phyloP scores from a whole-genome alignment of 1,284 basidiomycete genomes.

The Ganoderma multipileum region DNA sequence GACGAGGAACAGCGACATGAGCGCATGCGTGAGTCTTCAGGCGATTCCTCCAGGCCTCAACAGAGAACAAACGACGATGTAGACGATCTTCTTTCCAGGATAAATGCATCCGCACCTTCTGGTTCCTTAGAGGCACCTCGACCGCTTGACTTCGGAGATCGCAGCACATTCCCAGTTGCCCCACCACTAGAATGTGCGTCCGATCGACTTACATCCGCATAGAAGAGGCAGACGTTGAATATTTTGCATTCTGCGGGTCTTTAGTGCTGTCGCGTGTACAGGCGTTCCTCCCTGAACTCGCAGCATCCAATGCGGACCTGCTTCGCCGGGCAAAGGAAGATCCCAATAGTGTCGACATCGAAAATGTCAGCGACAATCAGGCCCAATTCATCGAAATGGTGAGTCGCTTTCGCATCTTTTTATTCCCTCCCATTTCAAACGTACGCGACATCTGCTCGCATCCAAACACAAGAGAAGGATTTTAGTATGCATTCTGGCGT shows the following conservation, averaged over 20 bases:
- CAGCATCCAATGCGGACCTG: slow-evolving; percentile 65
- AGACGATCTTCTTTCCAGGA: slow-evolving; percentile 40
- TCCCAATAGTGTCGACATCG: slow-evolving; percentile 68
- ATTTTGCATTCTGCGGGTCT: not conserved
- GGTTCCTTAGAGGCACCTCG: not conserved
- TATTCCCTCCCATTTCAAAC: not conserved
- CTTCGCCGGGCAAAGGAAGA: slow-evolving; percentile 49
- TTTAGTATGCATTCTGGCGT: not conserved
- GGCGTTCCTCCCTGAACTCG: slow-evolving; percentile 67
- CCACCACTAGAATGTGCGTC: slow-evolving; percentile 44
- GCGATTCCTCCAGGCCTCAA: not conserved
- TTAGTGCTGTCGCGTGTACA: slow-evolving; percentile 67
- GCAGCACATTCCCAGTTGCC: slow-evolving; percentile 36
- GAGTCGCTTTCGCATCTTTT: slow-evolving; percentile 28
- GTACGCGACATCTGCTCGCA: not conserved
- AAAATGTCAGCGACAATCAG: slow-evolving; percentile 55
- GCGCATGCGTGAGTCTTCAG: slow-evolving; percentile 41
- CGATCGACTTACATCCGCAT: not conserved
- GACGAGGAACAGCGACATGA: slow-evolving; percentile 42
- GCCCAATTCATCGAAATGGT: slow-evolving; percentile 73
- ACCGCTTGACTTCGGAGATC: slow-evolving; percentile 39
- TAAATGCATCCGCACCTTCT: slow-evolving; percentile 31
- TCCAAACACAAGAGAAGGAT: not conserved
- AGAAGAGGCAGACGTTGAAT: not conserved
- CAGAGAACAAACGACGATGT: not conserved